Evolutionary conservation across 2,329 filamentous ascomycete species (phyloP), one percentile per base, ranked within the genome.

Genomic region (Fonsecaea pugnacius): DNA sequence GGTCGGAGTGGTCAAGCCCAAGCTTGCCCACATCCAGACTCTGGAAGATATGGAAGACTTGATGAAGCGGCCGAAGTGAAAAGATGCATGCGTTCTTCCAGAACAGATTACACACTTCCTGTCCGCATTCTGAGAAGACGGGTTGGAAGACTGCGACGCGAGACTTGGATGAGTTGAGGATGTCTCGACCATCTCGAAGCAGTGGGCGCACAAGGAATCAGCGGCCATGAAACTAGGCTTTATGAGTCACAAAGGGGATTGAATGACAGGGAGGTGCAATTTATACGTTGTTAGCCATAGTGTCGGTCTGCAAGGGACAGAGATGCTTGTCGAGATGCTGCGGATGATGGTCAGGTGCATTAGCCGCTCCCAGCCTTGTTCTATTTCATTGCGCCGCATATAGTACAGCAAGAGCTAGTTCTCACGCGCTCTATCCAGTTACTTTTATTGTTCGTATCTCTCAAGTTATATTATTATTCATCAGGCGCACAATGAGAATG

Each of bases 1-100:
- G 32, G 46, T 50, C 9, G 67, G 67, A n/a, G 62, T 67, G n/a
- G 59, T 65, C 33, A 69, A 67, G 30, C 67, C 67, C n/a, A 58
- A 63, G 35, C 54, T 67, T n/a, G 62, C 56, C 9, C 67, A 69
- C 33, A 59, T 69, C 21, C 67, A 60, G 51, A 69, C 67, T 14
- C 35, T 67, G 46, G 43, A 63, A 30, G 65, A 67, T 40, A 63
- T 67, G 65, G 62, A 65, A 18, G 62, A 67, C 33, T 4, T 57
- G 36, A 51, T 36, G 54, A 64, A 40, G 24, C 46, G 58, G 48
- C 33, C 62, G 9, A 58, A 61, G 54, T 61, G 32, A 53, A 12
- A 40, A 5, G 16, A 33, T 5, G 35, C 38, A 12, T 18, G n/a
- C 12, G 21, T 8, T 16, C 9, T 35, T 30, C 21, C n/a, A 21